Evolutionary conservation across 768 basidiomycete species (phyloP).

Genomic region (Boletus pseudo-olivaceus): DNA sequence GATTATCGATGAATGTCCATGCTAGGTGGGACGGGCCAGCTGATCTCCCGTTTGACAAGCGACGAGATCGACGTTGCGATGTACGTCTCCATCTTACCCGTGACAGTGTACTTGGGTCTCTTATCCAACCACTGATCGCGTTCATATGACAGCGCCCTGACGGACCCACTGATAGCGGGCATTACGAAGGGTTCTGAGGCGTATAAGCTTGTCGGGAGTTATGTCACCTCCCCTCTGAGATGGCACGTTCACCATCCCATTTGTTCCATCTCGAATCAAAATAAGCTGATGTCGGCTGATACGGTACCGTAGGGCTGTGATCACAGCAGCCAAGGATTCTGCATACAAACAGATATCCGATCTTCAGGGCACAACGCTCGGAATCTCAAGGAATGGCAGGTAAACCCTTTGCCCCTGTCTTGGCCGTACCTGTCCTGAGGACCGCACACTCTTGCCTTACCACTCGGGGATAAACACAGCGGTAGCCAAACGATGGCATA

Average conservation of each 20-base stretch:
- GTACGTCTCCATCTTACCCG: conserved; percentile 37
- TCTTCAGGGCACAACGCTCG: conserved; percentile 76
- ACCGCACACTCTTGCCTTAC: not conserved
- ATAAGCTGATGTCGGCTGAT: not conserved
- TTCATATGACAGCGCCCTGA: conserved; percentile 63
- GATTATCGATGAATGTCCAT: conserved; percentile 19
- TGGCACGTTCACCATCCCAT: conserved; percentile 47
- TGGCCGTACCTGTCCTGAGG: not conserved
- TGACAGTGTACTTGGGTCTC: not conserved
- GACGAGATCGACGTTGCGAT: conserved; percentile 82
- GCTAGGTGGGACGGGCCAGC: conserved; percentile 79
- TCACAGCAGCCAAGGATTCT: conserved; percentile 69
- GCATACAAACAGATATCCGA: conserved; percentile 67
- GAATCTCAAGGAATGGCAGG: conserved; percentile 90
- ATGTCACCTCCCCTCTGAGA: conserved; percentile 83
- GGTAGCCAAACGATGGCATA: conserved; percentile 95
- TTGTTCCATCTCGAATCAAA: not conserved
- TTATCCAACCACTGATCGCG: not conserved
- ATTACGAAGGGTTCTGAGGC: conserved; percentile 85
- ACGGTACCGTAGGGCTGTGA: conserved; percentile 69
- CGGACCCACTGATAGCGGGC: conserved; percentile 87
- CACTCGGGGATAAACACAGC: conserved; percentile 32
- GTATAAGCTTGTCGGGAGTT: conserved; percentile 91
- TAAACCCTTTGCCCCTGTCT: conserved; percentile 16
- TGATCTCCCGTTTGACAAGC: conserved; percentile 70